Conservation (phyloP, 306 rosid species). For the Rosa lucieae region DNA sequence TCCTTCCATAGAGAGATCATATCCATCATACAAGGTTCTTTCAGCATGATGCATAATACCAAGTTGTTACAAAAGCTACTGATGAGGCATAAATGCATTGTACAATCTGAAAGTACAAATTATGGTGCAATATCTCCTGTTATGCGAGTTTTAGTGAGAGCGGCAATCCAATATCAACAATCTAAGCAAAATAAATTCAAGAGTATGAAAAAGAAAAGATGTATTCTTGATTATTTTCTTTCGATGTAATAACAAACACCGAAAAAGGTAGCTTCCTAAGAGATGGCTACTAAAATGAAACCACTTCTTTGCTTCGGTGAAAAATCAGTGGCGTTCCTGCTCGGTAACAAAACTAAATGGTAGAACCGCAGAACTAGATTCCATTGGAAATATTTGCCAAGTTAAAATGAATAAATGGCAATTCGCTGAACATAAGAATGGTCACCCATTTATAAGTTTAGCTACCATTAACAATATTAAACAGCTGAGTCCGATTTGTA, state of each 20-base stretch:
- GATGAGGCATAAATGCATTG: not conserved
- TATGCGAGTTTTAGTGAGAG: too few relatives aligned
- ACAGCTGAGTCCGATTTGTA: constrained; percentile 35
- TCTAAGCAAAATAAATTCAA: not conserved
- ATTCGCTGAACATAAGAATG: constrained; percentile 16
- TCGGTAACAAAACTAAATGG: not conserved
- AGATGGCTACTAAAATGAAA: not conserved
- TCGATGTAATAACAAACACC: not conserved
- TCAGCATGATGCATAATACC: not conserved
- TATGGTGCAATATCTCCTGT: too few relatives aligned
- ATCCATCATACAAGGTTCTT: not conserved
- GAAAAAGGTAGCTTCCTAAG: not conserved
- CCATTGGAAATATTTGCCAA: constrained; percentile 1
- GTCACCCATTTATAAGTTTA: not conserved
- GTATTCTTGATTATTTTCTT: not conserved
- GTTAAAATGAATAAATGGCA: constrained; percentile 28
- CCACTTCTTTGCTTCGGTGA: not conserved
- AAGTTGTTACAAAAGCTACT: not conserved
- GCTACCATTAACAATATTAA: not conserved
- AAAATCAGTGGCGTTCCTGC: not conserved
- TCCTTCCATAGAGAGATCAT: not conserved
- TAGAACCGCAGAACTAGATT: not conserved
- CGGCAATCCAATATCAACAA: not conserved
- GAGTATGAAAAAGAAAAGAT: too few relatives aligned
- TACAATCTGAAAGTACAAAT: not conserved